Percentiles rank a stretch among this genome's conserved stretches.
Evolutionary conservation across 306 rosid genomes (phyloP).

Genomic region (Cicer cuneatum): DNA sequence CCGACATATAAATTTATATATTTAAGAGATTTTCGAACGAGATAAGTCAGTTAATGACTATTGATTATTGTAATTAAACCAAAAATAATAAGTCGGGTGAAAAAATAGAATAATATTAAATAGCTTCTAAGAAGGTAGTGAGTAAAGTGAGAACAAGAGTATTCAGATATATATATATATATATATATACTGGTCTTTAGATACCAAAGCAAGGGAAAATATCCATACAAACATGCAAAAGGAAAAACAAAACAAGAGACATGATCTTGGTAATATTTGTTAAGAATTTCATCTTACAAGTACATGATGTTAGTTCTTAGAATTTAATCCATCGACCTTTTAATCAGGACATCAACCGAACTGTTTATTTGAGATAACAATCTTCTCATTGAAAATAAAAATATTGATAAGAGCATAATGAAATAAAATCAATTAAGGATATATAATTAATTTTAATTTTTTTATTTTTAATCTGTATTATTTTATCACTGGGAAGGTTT

Average conservation of each 20-base stretch:
- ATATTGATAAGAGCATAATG: not conserved
- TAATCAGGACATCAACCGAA: too few species aligned
- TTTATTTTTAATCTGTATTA: too few species aligned
- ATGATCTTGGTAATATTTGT: not conserved
- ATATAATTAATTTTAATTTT: too few species aligned
- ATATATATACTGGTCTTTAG: not conserved
- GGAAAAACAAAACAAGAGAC: not conserved
- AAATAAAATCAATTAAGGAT: too few species aligned
- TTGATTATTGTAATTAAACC: not conserved
- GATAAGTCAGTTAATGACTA: not conserved
- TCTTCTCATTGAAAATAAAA: not conserved
- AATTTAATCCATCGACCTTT: too few species aligned
- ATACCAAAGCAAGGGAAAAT: not conserved
- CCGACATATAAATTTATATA: not conserved
- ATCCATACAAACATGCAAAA: not conserved
- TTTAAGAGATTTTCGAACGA: not conserved
- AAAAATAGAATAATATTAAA: not conserved
- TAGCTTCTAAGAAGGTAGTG: not conserved
- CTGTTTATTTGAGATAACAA: too few species aligned
- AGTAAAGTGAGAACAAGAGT: not conserved
- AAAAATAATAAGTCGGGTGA: not conserved
- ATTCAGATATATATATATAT: not conserved
- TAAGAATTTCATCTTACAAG: not conserved
- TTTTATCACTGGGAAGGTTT: too few species aligned
- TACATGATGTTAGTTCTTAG: too few species aligned